Evolutionary conservation across 306 rosid genomes (phyloP).

Genomic region (Geum urbanum): DNA sequence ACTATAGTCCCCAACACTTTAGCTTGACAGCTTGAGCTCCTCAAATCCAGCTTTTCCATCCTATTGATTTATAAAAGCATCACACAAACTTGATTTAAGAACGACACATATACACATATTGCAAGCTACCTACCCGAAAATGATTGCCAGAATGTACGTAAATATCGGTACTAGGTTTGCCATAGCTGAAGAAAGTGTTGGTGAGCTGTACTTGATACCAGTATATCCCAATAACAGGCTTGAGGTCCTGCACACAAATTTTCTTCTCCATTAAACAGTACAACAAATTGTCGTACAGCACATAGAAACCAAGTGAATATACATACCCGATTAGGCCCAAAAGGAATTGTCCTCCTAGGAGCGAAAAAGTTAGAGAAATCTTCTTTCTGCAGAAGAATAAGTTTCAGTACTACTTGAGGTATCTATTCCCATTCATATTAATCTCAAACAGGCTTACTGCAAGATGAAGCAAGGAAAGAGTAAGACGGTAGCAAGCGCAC

Average conservation of each 20-base stretch:
- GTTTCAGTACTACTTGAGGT: neutral
- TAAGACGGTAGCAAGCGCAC: constrained; percentile 3
- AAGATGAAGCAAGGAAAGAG: constrained; percentile 17
- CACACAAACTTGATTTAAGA: neutral
- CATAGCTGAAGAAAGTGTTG: constrained; percentile 25
- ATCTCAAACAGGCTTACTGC: neutral
- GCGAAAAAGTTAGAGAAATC: constrained; percentile 2
- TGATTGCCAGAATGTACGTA: constrained; percentile 12
- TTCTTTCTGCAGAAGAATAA: constrained; percentile 14
- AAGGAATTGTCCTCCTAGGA: neutral
- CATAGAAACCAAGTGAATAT: neutral
- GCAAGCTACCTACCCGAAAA: constrained; percentile 9
- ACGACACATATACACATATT: too few relatives aligned
- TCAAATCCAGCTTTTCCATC: constrained; percentile 9
- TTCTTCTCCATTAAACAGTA: too few relatives aligned
- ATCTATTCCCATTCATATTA: neutral
- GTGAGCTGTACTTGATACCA: constrained; percentile 22
- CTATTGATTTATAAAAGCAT: neutral
- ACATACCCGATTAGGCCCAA: constrained; percentile 16
- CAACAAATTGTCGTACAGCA: too few relatives aligned
- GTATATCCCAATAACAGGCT: neutral
- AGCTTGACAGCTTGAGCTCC: constrained; percentile 5
- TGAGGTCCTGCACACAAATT: constrained; percentile 11
- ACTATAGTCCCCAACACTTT: constrained; percentile 18
- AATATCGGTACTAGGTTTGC: constrained; percentile 9